A percentile compares a stretch with the other conserved stretches of the same genome.
phyloP scores from a whole-genome alignment of 176 grass and related monocot genomes.

The Cenchrus purpureus region DNA sequence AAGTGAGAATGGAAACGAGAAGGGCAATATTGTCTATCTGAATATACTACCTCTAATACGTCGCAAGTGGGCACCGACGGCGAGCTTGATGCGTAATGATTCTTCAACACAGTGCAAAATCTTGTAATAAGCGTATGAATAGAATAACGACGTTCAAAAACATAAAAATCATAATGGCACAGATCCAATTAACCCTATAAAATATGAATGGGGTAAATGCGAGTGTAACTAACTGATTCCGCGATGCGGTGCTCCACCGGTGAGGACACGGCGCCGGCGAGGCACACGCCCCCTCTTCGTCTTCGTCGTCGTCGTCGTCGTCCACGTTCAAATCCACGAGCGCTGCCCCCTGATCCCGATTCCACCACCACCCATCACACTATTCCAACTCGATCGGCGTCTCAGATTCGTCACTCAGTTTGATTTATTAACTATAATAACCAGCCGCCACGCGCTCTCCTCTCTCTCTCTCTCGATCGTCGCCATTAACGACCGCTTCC shows the following conservation, averaged over 20 bases:
- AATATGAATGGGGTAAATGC: no score
- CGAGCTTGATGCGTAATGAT: no score
- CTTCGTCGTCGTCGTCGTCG: not conserved
- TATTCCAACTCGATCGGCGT: not conserved
- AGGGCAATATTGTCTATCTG: no score
- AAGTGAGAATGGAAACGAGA: no score
- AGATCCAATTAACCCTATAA: no score
- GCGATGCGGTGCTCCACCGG: not conserved
- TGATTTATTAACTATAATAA: not conserved
- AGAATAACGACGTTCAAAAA: no score
- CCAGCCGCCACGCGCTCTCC: not conserved
- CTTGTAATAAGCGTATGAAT: no score
- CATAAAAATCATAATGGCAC: no score
- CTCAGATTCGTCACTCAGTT: not conserved
- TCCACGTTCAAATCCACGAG: slow-evolving; percentile 15
- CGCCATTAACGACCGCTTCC: slow-evolving; percentile 53
- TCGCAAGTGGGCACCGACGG: no score
- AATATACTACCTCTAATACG: no score
- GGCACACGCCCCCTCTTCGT: not conserved
- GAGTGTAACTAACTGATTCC: not conserved
- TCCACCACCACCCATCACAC: not conserved
- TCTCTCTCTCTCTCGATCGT: not conserved
- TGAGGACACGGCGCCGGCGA: not conserved
- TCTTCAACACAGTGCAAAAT: no score
- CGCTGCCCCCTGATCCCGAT: slow-evolving; percentile 9